A percentile compares a stretch with the other conserved stretches of the same genome.
Conservation (phyloP, 2,329 filamentous ascomycete species). For the Celoporthe dispersa region DNA sequence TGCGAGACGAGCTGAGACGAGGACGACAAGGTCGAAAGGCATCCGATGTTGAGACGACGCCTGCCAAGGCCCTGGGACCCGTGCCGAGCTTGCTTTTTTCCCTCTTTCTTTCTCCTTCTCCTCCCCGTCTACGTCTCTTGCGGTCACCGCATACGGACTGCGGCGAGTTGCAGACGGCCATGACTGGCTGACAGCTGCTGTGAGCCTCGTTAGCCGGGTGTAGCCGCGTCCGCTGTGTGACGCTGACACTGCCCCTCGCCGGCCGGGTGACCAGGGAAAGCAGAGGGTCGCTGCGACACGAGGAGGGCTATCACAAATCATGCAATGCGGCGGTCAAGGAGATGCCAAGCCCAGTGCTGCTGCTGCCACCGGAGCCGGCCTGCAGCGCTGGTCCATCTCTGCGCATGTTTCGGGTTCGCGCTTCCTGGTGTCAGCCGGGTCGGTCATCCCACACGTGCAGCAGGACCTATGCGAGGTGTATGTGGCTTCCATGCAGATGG, state of each 20-base stretch:
- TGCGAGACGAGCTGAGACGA: not conserved
- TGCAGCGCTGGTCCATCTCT: not conserved
- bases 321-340: slow-evolving; percentile 1
- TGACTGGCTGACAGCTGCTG: slow-evolving; percentile 14
- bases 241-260: slow-evolving; percentile 22
- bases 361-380: not conserved
- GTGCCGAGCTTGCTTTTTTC: not conserved
- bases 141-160: not conserved
- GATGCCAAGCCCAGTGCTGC: not conserved
- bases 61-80: not conserved
- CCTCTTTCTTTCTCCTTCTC: too few relatives aligned
- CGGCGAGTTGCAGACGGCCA: not conserved
- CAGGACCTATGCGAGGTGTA: not conserved
- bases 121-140: not conserved
- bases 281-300: slow-evolving; percentile 2
- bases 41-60: not conserved
- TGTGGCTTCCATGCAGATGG: slow-evolving; percentile 9
- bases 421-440: not conserved
- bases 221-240: not conserved
- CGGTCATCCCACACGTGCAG: slow-evolving; percentile 2
- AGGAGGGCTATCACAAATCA: not conserved
- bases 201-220: slow-evolving; percentile 1
- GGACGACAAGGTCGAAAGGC: not conserved
- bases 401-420: not conserved
- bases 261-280: slow-evolving; percentile 8